A percentile compares a stretch with the other conserved stretches of the same genome.
These are phyloP conservation scores for Celoporthe dispersa DNA, from an alignment of 2,329 filamentous ascomycete species.

Conservation along the genomic window DNA sequence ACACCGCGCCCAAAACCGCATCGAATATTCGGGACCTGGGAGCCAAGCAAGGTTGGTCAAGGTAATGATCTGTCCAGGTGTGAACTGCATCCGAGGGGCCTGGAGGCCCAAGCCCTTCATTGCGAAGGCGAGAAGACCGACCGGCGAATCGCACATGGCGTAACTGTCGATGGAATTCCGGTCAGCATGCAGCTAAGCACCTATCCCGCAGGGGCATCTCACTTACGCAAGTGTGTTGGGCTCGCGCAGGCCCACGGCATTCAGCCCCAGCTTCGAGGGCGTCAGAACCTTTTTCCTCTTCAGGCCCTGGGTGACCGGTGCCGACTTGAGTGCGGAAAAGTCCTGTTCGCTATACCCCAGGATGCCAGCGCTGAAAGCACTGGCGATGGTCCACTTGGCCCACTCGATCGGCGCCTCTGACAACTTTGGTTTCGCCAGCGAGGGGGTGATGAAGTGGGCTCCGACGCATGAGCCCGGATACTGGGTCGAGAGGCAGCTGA, in stretches of 20 bases:
- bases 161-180: slow-evolving; percentile 41
- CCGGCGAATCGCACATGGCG: slow-evolving; percentile 65
- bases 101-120: slow-evolving; percentile 51
- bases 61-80: slow-evolving; percentile 60
- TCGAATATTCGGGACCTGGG: slow-evolving; percentile 64
- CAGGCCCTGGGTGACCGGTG: slow-evolving; percentile 31
- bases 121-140: slow-evolving; percentile 60
- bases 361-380: slow-evolving; percentile 50
- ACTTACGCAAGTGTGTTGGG: slow-evolving; percentile 55
- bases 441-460: slow-evolving; percentile 64
- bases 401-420: slow-evolving; percentile 51
- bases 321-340: slow-evolving; percentile 45
- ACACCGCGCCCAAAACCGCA: slow-evolving; percentile 60
- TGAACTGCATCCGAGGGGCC: slow-evolving; percentile 47
- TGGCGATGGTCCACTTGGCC: slow-evolving; percentile 61
- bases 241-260: slow-evolving; percentile 42
- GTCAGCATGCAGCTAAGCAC: neutral
- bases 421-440: slow-evolving; percentile 53
- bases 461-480: slow-evolving; percentile 59
- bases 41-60: slow-evolving; percentile 68
- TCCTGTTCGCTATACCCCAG: slow-evolving; percentile 62
- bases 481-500: slow-evolving; percentile 51
- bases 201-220: no score
- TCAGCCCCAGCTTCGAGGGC: slow-evolving; percentile 37
- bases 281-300: slow-evolving; percentile 30